A percentile compares a stretch with the other conserved stretches of the same genome.
Conservation (phyloP, 192 early-diverging fungal species). For the Rhizophagus sp. region DNA sequence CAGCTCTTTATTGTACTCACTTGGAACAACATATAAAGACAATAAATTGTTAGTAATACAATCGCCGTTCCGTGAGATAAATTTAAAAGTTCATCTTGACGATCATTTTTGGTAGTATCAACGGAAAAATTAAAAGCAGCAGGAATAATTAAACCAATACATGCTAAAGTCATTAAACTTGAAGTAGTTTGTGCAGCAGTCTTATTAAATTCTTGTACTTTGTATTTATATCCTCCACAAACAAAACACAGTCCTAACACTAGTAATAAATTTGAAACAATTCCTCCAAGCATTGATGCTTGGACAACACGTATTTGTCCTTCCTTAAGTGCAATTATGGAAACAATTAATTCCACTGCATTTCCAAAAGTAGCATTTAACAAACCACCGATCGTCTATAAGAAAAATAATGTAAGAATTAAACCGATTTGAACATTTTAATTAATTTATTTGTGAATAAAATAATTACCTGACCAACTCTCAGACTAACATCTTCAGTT, state of each 20-base stretch:
- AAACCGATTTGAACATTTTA: conserved; percentile 43
- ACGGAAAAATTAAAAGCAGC: conserved; percentile 55
- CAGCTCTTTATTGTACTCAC: conserved; percentile 38
- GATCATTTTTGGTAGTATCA: conserved; percentile 49
- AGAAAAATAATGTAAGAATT: too few relatives aligned
- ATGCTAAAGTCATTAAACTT: conserved; percentile 63
- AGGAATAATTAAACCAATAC: conserved; percentile 67
- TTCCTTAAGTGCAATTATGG: conserved; percentile 66
- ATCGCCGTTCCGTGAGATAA: conserved; percentile 70
- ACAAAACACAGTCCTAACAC: conserved; percentile 75
- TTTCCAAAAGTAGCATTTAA: conserved; percentile 77
- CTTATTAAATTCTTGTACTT: conserved; percentile 63
- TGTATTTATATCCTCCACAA: not conserved
- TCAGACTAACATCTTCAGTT: conserved; percentile 69
- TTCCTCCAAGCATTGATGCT: conserved; percentile 71
- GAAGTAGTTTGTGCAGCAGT: conserved; percentile 74
- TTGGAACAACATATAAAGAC: conserved; percentile 81
- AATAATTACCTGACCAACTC: conserved; percentile 58
- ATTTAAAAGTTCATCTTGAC: conserved; percentile 51
- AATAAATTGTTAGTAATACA: conserved; percentile 66
- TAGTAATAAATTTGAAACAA: conserved; percentile 83
- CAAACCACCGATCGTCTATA: conserved; percentile 49
- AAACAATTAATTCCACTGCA: conserved; percentile 83
- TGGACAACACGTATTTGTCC: conserved; percentile 67
- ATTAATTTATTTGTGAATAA: not conserved